Evolutionary conservation across 2,329 filamentous ascomycete species (phyloP), one percentile per base, ranked within the genome.

Genomic region (Calonectria fujianensis): DNA sequence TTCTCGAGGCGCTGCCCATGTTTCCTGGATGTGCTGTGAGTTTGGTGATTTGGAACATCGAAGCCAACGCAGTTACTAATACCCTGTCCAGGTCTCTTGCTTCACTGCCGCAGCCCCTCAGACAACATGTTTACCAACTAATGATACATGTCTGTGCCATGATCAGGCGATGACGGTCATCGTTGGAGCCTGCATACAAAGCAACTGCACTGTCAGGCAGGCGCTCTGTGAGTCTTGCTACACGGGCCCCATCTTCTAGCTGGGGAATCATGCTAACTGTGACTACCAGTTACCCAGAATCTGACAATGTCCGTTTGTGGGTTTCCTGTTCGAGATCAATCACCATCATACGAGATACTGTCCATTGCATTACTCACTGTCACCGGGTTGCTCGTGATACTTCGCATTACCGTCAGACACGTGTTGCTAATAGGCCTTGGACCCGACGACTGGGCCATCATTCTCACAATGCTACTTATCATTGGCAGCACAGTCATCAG

Each of bases 371-470:
- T 48, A 9, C 45, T 48, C 45, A 6, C 4, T 13, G 20, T 32
- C 41, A 51, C 45, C 18, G 29, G 1, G 18, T 51, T 66, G 11
- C n/a, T 27, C 31, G 39, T 32, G 24, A 66, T 41, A 50, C n/a
- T 24, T 48, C 27, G 20, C 24, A 4, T 31, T 24, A n/a, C n/a
- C 24, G 45, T 48, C 10, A n/a, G 45, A 24, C 45, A 24, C 10
- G 20, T 48, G n/a, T 13, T 24, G 3, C 10, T 4, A 18, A 50
- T 66, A 9, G n/a, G 14, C n/a, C 41, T 66, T 7, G 63, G 63
- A 9, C 18, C 11, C 10, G 63, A 66, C 48, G 63, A 66, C 41
- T 66, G 63, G 63, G 7, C 29, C 16, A 35, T 66, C 18, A 24
- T 66, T 8, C 13, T 32, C 18, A 66, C 63, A 1, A 45, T 45